Conservation (phyloP, 805 yeast species). For the Metschnikowia gelsemii region DNA sequence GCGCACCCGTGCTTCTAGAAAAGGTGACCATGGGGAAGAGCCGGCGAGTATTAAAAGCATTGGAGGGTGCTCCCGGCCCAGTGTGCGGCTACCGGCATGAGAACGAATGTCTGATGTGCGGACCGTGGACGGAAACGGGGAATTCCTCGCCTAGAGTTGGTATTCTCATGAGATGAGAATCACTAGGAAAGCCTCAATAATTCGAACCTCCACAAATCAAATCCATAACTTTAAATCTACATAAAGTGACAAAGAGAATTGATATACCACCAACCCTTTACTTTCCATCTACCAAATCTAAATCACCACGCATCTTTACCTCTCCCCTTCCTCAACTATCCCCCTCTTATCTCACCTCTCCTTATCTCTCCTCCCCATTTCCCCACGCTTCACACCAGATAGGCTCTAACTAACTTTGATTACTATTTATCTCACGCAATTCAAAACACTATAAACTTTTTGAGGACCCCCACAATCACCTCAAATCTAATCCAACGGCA, state of each 20-base stretch:
- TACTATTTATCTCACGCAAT: neutral
- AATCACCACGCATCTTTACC: too few relatives aligned
- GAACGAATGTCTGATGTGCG: neutral
- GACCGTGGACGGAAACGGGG: neutral
- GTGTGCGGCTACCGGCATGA: neutral
- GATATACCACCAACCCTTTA: neutral
- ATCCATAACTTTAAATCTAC: neutral
- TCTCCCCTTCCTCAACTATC: neutral
- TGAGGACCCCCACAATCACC: neutral
- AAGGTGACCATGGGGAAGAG: neutral
- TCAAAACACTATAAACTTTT: neutral
- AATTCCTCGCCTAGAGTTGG: neutral
- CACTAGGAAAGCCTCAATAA: too few relatives aligned
- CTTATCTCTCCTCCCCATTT: slow-evolving; percentile 1
- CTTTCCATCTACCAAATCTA: neutral
- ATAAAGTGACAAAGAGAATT: neutral
- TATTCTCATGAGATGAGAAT: neutral
- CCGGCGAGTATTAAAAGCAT: neutral
- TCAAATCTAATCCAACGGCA: neutral
- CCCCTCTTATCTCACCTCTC: neutral
- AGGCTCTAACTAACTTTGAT: neutral
- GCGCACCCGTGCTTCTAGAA: slow-evolving; percentile 4
- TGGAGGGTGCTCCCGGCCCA: too few relatives aligned
- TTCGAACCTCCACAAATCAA: too few relatives aligned
- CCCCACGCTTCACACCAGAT: neutral